Conservation (phyloP, 768 basidiomycete genomes). For the Boletus coccyginus region DNA sequence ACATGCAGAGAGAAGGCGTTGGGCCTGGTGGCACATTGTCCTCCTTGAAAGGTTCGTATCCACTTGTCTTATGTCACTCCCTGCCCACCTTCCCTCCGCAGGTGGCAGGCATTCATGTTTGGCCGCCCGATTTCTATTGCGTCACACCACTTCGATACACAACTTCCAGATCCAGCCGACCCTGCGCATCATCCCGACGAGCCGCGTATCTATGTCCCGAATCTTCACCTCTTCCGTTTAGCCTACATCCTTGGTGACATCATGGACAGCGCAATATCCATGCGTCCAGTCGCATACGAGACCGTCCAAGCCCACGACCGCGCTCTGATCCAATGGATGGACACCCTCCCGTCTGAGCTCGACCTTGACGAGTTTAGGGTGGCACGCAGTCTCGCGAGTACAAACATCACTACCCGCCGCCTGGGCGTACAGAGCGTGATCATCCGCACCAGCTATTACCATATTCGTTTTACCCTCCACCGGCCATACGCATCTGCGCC, state of each 20-base stretch:
- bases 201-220: constrained; percentile 70
- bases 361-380: constrained; percentile 75
- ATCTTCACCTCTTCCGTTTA: constrained; percentile 72
- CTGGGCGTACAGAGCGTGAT: constrained; percentile 80
- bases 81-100: constrained; percentile 26
- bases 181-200: constrained; percentile 38
- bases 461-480: constrained; percentile 83
- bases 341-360: constrained; percentile 69
- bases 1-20: constrained; percentile 72
- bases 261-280: constrained; percentile 80
- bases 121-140: constrained; percentile 74
- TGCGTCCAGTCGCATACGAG: constrained; percentile 77
- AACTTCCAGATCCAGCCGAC: constrained; percentile 67
- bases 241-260: constrained; percentile 80
- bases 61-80: constrained; percentile 1
- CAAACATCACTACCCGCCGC: constrained; percentile 56
- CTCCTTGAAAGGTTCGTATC: constrained; percentile 68
- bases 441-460: constrained; percentile 72
- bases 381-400: constrained; percentile 67
- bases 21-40: constrained; percentile 92
- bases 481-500: constrained; percentile 59
- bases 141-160: constrained; percentile 82
- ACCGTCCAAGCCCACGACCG: constrained; percentile 71
- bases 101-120: constrained; percentile 89
- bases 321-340: constrained; percentile 71